Conservation (phyloP, 2,329 filamentous ascomycete species). For the Pyricularia pennisetigena region DNA sequence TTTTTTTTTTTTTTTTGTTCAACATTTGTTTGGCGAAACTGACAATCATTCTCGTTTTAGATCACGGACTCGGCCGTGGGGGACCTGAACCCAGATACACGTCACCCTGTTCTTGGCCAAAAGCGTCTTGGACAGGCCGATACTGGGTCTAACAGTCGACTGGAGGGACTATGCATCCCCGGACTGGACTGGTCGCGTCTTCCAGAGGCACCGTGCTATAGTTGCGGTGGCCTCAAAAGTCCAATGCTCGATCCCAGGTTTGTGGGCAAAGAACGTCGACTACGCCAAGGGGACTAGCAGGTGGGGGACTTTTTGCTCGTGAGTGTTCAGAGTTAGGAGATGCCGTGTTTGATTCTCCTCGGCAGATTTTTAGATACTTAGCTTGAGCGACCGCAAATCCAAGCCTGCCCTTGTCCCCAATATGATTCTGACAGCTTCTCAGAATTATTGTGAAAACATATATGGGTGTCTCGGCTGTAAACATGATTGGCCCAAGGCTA, state of each 20-base stretch:
- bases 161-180: constrained; percentile 1
- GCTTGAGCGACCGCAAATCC: constrained; percentile 3
- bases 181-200: constrained; percentile 11
- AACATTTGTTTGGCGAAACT: not conserved
- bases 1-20: not conserved
- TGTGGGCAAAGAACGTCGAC: constrained; percentile 6
- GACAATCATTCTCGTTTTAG: not conserved
- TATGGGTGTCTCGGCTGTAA: not conserved
- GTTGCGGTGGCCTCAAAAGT: constrained; percentile 1
- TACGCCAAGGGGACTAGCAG: constrained; percentile 4
- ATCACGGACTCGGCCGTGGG: constrained; percentile 9
- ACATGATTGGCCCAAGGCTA: not conserved
- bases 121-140: not conserved
- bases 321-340: not conserved
- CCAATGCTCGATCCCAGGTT: constrained; percentile 3
- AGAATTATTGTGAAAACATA: not conserved
- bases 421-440: not conserved
- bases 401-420: constrained; percentile 5
- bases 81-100: constrained; percentile 4
- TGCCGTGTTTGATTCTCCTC: constrained; percentile 2
- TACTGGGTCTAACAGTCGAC: constrained; percentile 5
- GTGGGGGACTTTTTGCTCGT: constrained; percentile 5
- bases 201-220: not conserved
- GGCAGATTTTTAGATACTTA: not conserved
- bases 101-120: not conserved